Evolutionary conservation across 2,329 filamentous ascomycete genomes (phyloP), one percentile per base, ranked within the genome.

Genomic region (Xylaria sp.): DNA sequence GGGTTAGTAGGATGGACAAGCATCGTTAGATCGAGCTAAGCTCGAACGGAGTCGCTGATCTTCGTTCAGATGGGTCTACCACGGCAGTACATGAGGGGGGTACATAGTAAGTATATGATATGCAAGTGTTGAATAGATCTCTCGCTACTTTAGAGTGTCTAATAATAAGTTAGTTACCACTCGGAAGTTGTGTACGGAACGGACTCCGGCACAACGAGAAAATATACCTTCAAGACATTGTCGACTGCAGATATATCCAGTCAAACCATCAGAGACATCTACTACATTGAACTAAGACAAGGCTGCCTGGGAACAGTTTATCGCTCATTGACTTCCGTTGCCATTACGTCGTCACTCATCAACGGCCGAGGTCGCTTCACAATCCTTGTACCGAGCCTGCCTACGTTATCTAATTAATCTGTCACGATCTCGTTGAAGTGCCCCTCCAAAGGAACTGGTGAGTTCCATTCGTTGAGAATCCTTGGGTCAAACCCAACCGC

Each of bases 1-100:
- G 41, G 65, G 68, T 65, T 70, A 67, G 60, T 41, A 56, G 59
- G 34, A 67, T 55, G 57, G 58, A 67, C 73, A 75, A 70, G 71
- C 74, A 70, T 76, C 79, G 72, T 77, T 78, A 76, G 76, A 80
- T 80, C 75, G 75, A 78, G 78, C 74, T 76, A 73, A 71, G 72
- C 73, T 65, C 69, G 70, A 72, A 76, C 74, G 77, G 76, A 75
- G 76, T 71, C 74, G 73, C 72, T 74, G 78, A 79, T 79, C 77
- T 74, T 77, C 73, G 72, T 78, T 76, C 73, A 68, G 78, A 78
- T 78, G 76, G 78, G 76, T 69, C 74, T 79, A 71, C 74, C 71
- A 70, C 75, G 76, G 73, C 80, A 72, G 73, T 63, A 69, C 58
- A 59, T 61, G 70, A 63, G 46, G 52, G 67, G 60, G 15, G 36